These are phyloP conservation scores for Termitomyces heimii DNA, from an alignment of 768 basidiomycete genomes.

Conservation along the genomic window DNA sequence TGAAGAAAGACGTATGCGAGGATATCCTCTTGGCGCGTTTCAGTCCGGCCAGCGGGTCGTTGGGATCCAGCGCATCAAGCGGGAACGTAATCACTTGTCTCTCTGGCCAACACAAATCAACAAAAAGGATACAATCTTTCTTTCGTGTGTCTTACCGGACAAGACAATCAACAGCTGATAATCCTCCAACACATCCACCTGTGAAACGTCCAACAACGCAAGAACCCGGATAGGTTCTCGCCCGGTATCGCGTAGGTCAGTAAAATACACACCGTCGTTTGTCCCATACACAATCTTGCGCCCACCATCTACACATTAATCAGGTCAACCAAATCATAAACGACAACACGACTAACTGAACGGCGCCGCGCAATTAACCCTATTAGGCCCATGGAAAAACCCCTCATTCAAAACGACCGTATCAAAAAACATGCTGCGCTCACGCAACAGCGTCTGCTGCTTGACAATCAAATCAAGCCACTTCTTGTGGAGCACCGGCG, in stretches of 20 bases:
- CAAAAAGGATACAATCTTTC: too few relatives aligned
- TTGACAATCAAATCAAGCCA: conserved; percentile 91
- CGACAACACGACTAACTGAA: conserved; percentile 56
- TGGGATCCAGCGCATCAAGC: conserved; percentile 83
- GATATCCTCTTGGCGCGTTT: conserved; percentile 95
- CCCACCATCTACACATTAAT: conserved; percentile 56
- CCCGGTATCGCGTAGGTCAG: conserved; percentile 71
- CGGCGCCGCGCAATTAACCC: conserved; percentile 88
- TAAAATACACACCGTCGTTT: conserved; percentile 94
- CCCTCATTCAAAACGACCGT: conserved; percentile 80
- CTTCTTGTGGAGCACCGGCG: conserved; percentile 80
- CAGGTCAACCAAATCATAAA: too few relatives aligned
- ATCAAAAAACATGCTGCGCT: conserved; percentile 84
- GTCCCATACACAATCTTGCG: conserved; percentile 93
- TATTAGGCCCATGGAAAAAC: conserved; percentile 80
- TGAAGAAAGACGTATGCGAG: conserved; percentile 96
- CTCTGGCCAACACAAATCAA: conserved; percentile 41
- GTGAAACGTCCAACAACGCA: conserved; percentile 81
- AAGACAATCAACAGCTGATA: conserved; percentile 95
- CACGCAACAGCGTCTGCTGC: conserved; percentile 82
- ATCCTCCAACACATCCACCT: conserved; percentile 95
- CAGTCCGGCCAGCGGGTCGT: conserved; percentile 85
- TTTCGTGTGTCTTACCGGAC: conserved; percentile 55
- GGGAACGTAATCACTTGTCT: conserved; percentile 96
- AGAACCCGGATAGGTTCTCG: conserved; percentile 88